phyloP scores from a whole-genome alignment of 2,329 filamentous ascomycete genomes.

The Lecanicillium sp. region DNA sequence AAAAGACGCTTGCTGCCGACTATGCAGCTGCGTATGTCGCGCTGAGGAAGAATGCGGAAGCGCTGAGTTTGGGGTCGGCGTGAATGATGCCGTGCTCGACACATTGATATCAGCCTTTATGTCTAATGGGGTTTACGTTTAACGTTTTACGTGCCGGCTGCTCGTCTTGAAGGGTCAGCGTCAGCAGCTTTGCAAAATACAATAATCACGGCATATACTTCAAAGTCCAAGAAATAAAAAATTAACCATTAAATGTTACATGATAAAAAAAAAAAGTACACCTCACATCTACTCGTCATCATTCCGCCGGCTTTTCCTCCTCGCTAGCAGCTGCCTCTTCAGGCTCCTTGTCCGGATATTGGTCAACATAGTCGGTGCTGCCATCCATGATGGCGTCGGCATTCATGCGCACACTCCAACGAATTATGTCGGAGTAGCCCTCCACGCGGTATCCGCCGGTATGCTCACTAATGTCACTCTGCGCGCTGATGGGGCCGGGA shows the following conservation, averaged over 20 bases:
- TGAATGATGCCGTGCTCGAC: neutral
- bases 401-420: constrained; percentile 34
- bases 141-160: no score
- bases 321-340: no score
- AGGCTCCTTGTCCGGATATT: constrained; percentile 3
- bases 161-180: no score
- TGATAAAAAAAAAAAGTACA: no score
- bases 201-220: no score
- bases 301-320: no score
- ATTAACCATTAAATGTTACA: no score
- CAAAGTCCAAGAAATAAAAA: no score
- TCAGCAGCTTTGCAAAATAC: no score
- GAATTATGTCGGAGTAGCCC: constrained; percentile 24
- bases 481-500: constrained; percentile 23
- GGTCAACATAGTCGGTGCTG: constrained; percentile 18
- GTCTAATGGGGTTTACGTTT: no score
- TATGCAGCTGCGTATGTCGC: constrained; percentile 59
- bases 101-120: no score
- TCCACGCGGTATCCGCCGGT: constrained; percentile 20
- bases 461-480: constrained; percentile 30
- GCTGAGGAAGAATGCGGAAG: constrained; percentile 35
- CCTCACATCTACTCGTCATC: no score
- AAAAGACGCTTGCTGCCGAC: constrained; percentile 55
- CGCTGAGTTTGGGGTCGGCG: constrained; percentile 16
- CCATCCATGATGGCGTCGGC: constrained; percentile 28